These are phyloP conservation scores for Malassezia arunalokei DNA, from an alignment of 1,284 basidiomycete genomes.

Conservation along the genomic window DNA sequence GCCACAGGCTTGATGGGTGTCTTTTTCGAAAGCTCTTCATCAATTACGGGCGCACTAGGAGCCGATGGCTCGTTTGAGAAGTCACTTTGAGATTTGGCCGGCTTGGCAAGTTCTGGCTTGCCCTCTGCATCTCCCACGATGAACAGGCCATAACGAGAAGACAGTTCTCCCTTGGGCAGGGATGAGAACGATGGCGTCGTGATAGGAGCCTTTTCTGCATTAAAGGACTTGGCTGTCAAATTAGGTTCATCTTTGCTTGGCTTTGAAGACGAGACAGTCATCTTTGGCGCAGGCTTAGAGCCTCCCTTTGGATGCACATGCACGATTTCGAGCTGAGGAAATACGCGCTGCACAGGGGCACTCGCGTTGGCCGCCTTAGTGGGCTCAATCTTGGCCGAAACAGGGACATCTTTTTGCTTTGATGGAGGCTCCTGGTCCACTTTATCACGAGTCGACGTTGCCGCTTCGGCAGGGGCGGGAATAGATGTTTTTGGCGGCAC, in stretches of 20 bases:
- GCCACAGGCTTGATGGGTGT: neutral
- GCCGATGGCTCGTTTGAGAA: neutral
- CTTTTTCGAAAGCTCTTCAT: neutral
- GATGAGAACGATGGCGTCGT: neutral
- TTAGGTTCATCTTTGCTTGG: neutral
- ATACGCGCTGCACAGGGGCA: neutral
- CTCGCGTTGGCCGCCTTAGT: no score
- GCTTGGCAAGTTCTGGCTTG: neutral
- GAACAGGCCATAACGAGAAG: neutral
- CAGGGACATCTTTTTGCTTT: no score
- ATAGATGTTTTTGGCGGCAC: no score
- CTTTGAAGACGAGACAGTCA: neutral
- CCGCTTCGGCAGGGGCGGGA: no score
- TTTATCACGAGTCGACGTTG: no score
- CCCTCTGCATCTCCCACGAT: conserved; percentile 2
- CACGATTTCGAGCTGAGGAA: neutral
- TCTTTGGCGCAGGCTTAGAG: neutral
- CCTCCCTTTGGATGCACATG: neutral
- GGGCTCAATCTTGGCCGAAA: no score
- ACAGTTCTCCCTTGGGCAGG: neutral
- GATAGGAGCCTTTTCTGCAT: no score
- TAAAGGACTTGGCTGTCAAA: neutral
- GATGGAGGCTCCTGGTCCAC: no score
- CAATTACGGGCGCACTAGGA: neutral
- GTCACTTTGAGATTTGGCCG: neutral